These are phyloP conservation scores for Schizosaccharomyces pombe DNA, from an alignment of 805 yeast species.

Conservation along the genomic window ASM294v3 CU329670.1:4262001-4262500, in stretches of 20 bases:
- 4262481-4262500: conserved; percentile 91
- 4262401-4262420: conserved; percentile 38
- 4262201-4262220: conserved; percentile 78
- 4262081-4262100: conserved; percentile 8
- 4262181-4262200: conserved; percentile 59
- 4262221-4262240: conserved; percentile 57
- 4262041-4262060: neutral
- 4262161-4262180: conserved; percentile 63
- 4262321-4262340: conserved; percentile 72
- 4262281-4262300: conserved; percentile 92
- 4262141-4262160: conserved; percentile 73
- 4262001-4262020: too few species aligned
- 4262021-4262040: neutral
- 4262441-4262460: conserved; percentile 55
- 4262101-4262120: conserved; percentile 9
- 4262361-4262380: conserved; percentile 94
- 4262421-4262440: conserved; percentile 52
- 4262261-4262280: conserved; percentile 61
- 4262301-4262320: conserved; percentile 79
- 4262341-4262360: conserved; percentile 92
- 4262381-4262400: conserved; percentile 60
- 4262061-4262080: conserved; percentile 8
- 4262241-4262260: conserved; percentile 38
- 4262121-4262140: conserved; percentile 17
- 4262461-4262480: conserved; percentile 78